phyloP scores from a whole-genome alignment of 371 early-diverging fungal species.

The Saksenaea vasiformis region DNA sequence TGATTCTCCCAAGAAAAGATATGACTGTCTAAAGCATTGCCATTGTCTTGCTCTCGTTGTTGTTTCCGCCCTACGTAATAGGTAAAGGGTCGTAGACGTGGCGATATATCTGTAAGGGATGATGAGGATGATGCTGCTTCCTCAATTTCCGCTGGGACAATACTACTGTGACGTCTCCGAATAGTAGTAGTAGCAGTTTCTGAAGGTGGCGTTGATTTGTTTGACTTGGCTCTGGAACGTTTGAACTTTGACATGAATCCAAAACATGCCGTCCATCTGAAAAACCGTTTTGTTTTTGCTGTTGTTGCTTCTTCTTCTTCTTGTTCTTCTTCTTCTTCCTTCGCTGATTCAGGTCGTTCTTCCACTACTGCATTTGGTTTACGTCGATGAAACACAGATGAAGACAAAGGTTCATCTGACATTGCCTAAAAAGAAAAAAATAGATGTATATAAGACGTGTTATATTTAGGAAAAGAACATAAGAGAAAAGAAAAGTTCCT shows the following conservation, averaged over 20 bases:
- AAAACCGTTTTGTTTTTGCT: slow-evolving; percentile 10
- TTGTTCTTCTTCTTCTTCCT: no score
- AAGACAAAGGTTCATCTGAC: slow-evolving; percentile 1
- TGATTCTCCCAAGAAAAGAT: slow-evolving; percentile 12
- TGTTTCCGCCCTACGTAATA: slow-evolving; percentile 1
- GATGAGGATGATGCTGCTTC: no score
- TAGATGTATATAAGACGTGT: not conserved
- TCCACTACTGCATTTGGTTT: not conserved
- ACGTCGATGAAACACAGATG: slow-evolving; percentile 8
- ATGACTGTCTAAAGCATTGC: not conserved
- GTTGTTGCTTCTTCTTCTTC: no score
- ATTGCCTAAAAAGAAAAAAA: no score
- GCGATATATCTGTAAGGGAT: not conserved
- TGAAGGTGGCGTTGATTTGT: slow-evolving; percentile 1
- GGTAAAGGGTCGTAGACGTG: slow-evolving; percentile 10
- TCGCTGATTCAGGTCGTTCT: not conserved
- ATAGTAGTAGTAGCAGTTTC: no score
- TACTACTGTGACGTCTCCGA: slow-evolving; percentile 8
- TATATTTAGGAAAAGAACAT: not conserved
- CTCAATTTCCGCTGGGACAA: not conserved
- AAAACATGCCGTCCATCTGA: slow-evolving; percentile 24
- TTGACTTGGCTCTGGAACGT: slow-evolving; percentile 1
- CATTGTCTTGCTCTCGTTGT: not conserved
- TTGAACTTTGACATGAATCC: slow-evolving; percentile 21
- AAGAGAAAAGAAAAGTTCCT: not conserved